These are phyloP conservation scores for Phytophthora parvispora DNA, from an alignment of 352 stramenopile species.

Conservation along the genomic window DNA sequence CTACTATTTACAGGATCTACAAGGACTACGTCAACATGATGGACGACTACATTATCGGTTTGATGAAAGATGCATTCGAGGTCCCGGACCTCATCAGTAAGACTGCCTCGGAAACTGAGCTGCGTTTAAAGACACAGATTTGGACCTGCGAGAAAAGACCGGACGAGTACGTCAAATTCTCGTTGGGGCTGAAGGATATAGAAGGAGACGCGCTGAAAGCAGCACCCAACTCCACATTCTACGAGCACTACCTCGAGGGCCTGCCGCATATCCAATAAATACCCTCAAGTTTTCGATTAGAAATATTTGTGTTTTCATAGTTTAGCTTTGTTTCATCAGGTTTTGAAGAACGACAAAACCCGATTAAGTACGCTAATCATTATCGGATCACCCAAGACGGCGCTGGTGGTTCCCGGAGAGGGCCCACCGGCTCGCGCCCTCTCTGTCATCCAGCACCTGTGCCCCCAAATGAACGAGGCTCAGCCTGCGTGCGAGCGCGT, in stretches of 20 bases:
- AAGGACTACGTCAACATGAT: constrained; percentile 16
- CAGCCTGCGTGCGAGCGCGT: neutral
- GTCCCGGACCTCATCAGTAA: constrained; percentile 12
- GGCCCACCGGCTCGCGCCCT: neutral
- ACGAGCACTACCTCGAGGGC: constrained; percentile 7
- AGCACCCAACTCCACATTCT: constrained; percentile 16
- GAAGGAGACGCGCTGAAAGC: constrained; percentile 4
- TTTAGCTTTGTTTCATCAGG: too few species aligned
- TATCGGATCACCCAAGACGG: too few species aligned
- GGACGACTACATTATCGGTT: constrained; percentile 11
- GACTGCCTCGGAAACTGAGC: neutral
- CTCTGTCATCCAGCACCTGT: neutral
- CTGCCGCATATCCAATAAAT: neutral
- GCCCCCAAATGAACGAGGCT: neutral
- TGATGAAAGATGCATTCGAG: neutral
- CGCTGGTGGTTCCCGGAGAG: neutral
- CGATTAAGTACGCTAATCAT: too few species aligned
- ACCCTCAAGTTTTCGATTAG: too few species aligned
- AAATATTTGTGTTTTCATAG: too few species aligned
- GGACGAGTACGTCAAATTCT: constrained; percentile 22
- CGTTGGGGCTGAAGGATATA: constrained; percentile 17
- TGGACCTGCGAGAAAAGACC: constrained; percentile 8
- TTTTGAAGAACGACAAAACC: too few species aligned
- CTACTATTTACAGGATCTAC: neutral
- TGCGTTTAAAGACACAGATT: constrained; percentile 15